phyloP scores from a whole-genome alignment of 805 yeast genomes.

The Candida tallmaniae region DNA sequence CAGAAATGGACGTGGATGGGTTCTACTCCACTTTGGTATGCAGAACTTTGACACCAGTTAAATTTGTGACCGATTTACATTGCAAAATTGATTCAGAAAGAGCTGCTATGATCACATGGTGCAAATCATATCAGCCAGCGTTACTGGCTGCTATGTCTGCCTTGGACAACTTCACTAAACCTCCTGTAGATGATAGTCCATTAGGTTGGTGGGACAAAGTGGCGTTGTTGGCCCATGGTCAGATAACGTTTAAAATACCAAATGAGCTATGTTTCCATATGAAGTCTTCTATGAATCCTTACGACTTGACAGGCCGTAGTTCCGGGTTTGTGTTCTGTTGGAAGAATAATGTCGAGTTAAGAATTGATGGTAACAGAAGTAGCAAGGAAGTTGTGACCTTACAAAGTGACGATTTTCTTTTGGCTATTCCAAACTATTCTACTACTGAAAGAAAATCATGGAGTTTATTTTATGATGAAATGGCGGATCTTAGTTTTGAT shows the following conservation, averaged over 20 bases:
- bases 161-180: slow-evolving; percentile 42
- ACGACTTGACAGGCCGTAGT: slow-evolving; percentile 50
- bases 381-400: slow-evolving; percentile 49
- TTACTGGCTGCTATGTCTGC: slow-evolving; percentile 45
- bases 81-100: slow-evolving; percentile 41
- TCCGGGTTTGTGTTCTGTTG: slow-evolving; percentile 66
- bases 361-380: slow-evolving; percentile 46
- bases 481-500: slow-evolving; percentile 15
- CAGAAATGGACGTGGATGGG: slow-evolving; percentile 30
- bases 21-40: slow-evolving; percentile 56
- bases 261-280: slow-evolving; percentile 58
- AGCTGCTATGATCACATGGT: slow-evolving; percentile 58
- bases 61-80: slow-evolving; percentile 47
- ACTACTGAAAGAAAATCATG: slow-evolving; percentile 29
- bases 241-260: slow-evolving; percentile 41
- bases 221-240: slow-evolving; percentile 52
- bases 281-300: slow-evolving; percentile 58
- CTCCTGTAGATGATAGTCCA: slow-evolving; percentile 41
- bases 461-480: slow-evolving; percentile 31
- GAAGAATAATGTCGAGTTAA: slow-evolving; percentile 49
- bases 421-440: slow-evolving; percentile 53
- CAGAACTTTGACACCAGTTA: slow-evolving; percentile 61
- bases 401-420: slow-evolving; percentile 51
- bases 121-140: slow-evolving; percentile 59
- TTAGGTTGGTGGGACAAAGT: slow-evolving; percentile 52